phyloP scores from a whole-genome alignment of 2,329 filamentous ascomycete species.

The Alternaria gansuensis region DNA sequence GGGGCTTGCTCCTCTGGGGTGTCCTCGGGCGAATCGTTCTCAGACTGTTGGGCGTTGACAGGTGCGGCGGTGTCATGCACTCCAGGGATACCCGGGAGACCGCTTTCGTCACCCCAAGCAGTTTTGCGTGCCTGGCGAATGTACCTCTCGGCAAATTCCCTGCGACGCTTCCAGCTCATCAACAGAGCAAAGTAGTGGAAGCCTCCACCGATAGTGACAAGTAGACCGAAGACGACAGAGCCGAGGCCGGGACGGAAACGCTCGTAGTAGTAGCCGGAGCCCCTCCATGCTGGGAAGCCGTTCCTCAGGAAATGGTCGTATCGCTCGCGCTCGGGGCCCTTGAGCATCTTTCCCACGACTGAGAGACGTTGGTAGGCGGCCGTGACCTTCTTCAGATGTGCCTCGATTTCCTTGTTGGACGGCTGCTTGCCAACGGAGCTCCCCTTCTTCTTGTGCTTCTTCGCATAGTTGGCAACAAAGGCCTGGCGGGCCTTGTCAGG shows the following conservation, averaged over 20 bases:
- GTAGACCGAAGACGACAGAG: slow-evolving; percentile 81
- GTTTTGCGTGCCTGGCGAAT: slow-evolving; percentile 86
- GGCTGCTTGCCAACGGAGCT: slow-evolving; percentile 57
- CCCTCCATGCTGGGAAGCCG: slow-evolving; percentile 96
- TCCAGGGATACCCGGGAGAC: slow-evolving; percentile 72
- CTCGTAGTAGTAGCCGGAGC: slow-evolving; percentile 97
- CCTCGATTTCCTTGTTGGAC: slow-evolving; percentile 75
- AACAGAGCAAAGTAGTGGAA: slow-evolving; percentile 87
- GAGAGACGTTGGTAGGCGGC: slow-evolving; percentile 85
- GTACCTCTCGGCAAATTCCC: slow-evolving; percentile 90
- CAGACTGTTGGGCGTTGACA: slow-evolving; percentile 43
- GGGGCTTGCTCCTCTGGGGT: slow-evolving; percentile 64
- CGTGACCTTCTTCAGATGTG: slow-evolving; percentile 80
- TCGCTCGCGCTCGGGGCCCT: slow-evolving; percentile 79
- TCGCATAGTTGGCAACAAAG: slow-evolving; percentile 73
- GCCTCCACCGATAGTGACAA: slow-evolving; percentile 82
- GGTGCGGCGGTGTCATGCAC: slow-evolving; percentile 54
- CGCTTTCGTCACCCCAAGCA: slow-evolving; percentile 86
- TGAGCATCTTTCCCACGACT: slow-evolving; percentile 85
- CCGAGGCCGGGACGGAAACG: slow-evolving; percentile 91
- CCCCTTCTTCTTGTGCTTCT: slow-evolving; percentile 62
- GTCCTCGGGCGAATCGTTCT: slow-evolving; percentile 32
- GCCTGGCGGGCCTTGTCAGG: slow-evolving; percentile 94
- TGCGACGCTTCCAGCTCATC: slow-evolving; percentile 87
- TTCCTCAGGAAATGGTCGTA: slow-evolving; percentile 95